Evolutionary conservation across 2,329 filamentous ascomycete genomes (phyloP).

Genomic region (Xylaria sp.): DNA sequence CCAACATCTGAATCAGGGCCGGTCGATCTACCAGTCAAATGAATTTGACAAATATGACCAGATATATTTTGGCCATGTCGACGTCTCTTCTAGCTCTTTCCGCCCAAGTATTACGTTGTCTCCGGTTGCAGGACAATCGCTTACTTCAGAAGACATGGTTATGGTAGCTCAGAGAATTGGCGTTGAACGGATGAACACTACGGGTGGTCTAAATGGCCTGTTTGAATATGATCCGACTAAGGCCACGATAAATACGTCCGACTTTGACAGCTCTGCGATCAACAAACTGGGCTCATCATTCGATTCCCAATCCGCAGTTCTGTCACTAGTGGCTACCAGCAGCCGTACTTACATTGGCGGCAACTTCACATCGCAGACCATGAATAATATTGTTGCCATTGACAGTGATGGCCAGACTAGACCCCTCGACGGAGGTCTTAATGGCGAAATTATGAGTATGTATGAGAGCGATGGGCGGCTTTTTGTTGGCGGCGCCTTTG

Average conservation of each 20-base stretch:
- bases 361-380: slow-evolving; percentile 74
- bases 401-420: slow-evolving; percentile 66
- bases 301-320: slow-evolving; percentile 69
- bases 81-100: slow-evolving; percentile 75
- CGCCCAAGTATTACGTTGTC: slow-evolving; percentile 79
- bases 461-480: slow-evolving; percentile 68
- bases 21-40: slow-evolving; percentile 85
- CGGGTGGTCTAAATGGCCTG: slow-evolving; percentile 83
- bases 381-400: slow-evolving; percentile 80
- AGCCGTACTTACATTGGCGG: slow-evolving; percentile 78
- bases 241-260: slow-evolving; percentile 60
- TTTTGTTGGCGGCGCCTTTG: slow-evolving; percentile 87
- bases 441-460: slow-evolving; percentile 77
- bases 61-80: slow-evolving; percentile 84
- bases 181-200: slow-evolving; percentile 75
- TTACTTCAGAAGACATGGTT: slow-evolving; percentile 62
- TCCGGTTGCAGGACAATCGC: slow-evolving; percentile 67
- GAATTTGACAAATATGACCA: slow-evolving; percentile 96
- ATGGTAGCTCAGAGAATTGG: slow-evolving; percentile 89
- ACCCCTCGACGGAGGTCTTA: slow-evolving; percentile 73
- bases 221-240: slow-evolving; percentile 82
- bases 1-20: slow-evolving; percentile 56
- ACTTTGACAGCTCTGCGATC: slow-evolving; percentile 75
- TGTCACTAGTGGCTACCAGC: slow-evolving; percentile 67
- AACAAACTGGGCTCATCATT: slow-evolving; percentile 77